phyloP scores from a whole-genome alignment of 805 yeast species.

The Pichia scutulata region DNA sequence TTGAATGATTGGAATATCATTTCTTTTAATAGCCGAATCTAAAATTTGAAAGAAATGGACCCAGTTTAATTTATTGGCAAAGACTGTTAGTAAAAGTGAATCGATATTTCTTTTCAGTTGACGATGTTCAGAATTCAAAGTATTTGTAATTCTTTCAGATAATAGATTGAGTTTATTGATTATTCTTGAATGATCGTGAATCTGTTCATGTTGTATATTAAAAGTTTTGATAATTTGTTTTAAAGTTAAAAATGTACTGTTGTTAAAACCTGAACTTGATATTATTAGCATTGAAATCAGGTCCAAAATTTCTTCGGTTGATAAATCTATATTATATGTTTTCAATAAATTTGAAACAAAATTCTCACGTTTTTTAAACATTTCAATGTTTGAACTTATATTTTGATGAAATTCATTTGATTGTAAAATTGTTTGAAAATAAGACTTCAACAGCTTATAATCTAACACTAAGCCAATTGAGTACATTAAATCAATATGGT shows the following conservation, averaged over 20 bases:
- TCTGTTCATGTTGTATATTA: not conserved
- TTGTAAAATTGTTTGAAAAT: slow-evolving; percentile 19
- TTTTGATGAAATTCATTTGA: slow-evolving; percentile 23
- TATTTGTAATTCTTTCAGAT: slow-evolving; percentile 1
- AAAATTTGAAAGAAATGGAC: slow-evolving; percentile 7
- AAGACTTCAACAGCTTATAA: slow-evolving; percentile 15
- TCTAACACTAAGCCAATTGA: slow-evolving; percentile 23
- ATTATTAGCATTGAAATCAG: slow-evolving; percentile 21
- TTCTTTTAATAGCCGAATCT: slow-evolving; percentile 9
- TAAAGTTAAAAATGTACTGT: slow-evolving; percentile 17
- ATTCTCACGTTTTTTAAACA: slow-evolving; percentile 18
- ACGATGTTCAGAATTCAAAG: not conserved
- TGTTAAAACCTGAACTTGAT: slow-evolving; percentile 24
- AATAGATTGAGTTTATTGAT: slow-evolving; percentile 1
- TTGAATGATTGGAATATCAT: slow-evolving; percentile 10
- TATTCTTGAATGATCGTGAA: slow-evolving; percentile 7
- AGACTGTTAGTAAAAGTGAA: slow-evolving; percentile 12
- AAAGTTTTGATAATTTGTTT: slow-evolving; percentile 4
- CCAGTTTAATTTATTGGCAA: slow-evolving; percentile 14
- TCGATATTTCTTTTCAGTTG: slow-evolving; percentile 6
- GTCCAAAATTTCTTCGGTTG: slow-evolving; percentile 14
- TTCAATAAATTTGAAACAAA: slow-evolving; percentile 14
- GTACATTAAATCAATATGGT: slow-evolving; percentile 24
- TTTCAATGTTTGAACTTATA: slow-evolving; percentile 4
- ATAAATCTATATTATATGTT: slow-evolving; percentile 17